Evolutionary conservation across 2,329 filamentous ascomycete species (phyloP).

Genomic region (Lachnellula hyalina): DNA sequence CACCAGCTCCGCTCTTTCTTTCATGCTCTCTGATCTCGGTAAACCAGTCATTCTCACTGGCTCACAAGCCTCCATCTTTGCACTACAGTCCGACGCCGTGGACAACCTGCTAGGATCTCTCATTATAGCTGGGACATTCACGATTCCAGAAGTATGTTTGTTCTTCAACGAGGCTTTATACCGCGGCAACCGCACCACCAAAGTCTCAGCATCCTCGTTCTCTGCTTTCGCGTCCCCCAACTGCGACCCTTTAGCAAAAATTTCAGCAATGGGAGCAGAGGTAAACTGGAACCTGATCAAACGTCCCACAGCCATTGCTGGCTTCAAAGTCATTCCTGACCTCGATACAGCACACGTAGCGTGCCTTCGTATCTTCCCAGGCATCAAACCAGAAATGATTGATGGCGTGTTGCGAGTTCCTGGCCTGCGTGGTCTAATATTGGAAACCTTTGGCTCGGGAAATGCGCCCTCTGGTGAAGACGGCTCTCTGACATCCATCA

Average conservation of each 20-base stretch:
- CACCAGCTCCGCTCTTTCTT: constrained; percentile 64
- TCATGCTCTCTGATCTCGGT: constrained; percentile 67
- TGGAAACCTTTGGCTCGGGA: constrained; percentile 69
- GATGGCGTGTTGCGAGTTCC: constrained; percentile 59
- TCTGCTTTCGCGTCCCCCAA: constrained; percentile 66
- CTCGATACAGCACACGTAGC: constrained; percentile 63
- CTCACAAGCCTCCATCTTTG: constrained; percentile 61
- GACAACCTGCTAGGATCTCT: constrained; percentile 66
- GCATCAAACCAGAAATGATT: constrained; percentile 66
- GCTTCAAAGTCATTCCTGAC: constrained; percentile 57
- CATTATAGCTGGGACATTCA: constrained; percentile 67
- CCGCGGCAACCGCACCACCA: constrained; percentile 63
- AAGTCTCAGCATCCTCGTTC: constrained; percentile 64
- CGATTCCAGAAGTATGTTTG: constrained; percentile 68
- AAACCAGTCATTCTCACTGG: constrained; percentile 67
- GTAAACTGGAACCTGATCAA: constrained; percentile 60
- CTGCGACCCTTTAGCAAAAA: constrained; percentile 56
- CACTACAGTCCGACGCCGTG: constrained; percentile 65
- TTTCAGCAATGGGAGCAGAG: constrained; percentile 54
- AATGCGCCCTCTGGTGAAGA: constrained; percentile 64
- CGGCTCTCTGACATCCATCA: constrained; percentile 51
- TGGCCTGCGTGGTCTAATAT: constrained; percentile 59
- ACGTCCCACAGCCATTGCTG: constrained; percentile 50
- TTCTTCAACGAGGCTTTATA: constrained; percentile 70
- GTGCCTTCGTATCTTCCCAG: constrained; percentile 66